Base-by-base conservation (phyloP, 495 filamentous ascomycete species). In the Penicillium arizonense region DNA sequence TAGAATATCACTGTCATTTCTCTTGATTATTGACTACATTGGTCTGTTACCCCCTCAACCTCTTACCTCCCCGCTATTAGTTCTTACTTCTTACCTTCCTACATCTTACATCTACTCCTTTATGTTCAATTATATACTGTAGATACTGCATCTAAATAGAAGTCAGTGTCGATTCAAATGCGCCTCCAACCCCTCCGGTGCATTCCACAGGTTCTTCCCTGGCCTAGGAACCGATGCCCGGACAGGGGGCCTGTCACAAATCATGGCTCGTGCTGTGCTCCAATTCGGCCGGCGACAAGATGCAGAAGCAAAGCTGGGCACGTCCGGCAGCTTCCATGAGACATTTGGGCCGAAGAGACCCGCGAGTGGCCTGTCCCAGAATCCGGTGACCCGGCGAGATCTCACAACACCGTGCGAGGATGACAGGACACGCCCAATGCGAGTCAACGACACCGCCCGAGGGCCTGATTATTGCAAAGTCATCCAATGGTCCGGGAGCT, bases 361-460 rank as follows among this genome's bases (percentile, higher is more conserved):
- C 47, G 52, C 61, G 53, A 65, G 62, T 65, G 59, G 61, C 58
- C 63, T 58, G 56, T 59, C 64, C 54, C 45, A 62, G 48, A 66
- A 65, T 68, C 64, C 57, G 67, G 62, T 67, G 62, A 65, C 67
- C 62, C 64, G 54, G 55, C 61, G 54, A 62, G 54, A 58, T 57
- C 58, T 65, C 58, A 63, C 66, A 61, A 59, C 56, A 50, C 35
- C 59, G 61, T 59, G 58, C 53, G 57, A 67, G 55, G 64, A 65
- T 69, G 58, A 52, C 62, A 56, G 43, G 13, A 49, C 45, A 50
- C 37, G 37, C 48, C 52, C 58, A 56, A 64, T 50, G 57, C 48
- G 44, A 52, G 49, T 30, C 24, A 47, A 52, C 50, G 42, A 52
- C 20, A 16, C 51, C 51, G 40, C 46, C 45, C 41, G 56, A 51